These are phyloP conservation scores for Lyophyllum atratum DNA, from an alignment of 768 basidiomycete genomes.

Conservation along the genomic window DNA sequence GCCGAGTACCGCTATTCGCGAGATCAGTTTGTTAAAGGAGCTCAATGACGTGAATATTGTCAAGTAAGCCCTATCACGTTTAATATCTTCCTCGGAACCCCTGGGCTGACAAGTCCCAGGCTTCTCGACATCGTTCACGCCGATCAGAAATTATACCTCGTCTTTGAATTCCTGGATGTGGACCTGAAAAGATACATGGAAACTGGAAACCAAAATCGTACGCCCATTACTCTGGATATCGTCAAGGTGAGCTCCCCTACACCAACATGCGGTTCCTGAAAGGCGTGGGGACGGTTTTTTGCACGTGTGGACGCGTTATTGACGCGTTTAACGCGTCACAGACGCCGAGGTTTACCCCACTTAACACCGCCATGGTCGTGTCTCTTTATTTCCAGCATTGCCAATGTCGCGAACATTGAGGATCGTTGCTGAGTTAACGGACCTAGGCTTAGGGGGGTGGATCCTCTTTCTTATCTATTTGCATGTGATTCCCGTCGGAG, in stretches of 20 bases:
- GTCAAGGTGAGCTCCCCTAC: conserved; percentile 67
- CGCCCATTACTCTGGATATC: conserved; percentile 70
- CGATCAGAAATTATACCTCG: conserved; percentile 96
- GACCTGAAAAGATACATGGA: conserved; percentile 99
- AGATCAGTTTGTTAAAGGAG: conserved; percentile 97
- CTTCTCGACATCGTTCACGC: conserved; percentile 95
- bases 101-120: conserved; percentile 48
- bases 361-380: neutral
- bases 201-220: conserved; percentile 68
- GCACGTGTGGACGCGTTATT: conserved; percentile 19
- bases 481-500: neutral
- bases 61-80: conserved; percentile 49
- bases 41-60: conserved; percentile 96
- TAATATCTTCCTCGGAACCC: neutral
- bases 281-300: neutral
- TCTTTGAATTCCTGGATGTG: conserved; percentile 96
- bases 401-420: neutral
- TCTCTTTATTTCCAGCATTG: neutral
- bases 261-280: neutral
- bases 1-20: conserved; percentile 95
- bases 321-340: conserved; percentile 21
- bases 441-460: neutral
- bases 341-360: neutral
- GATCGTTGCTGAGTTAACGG: neutral
- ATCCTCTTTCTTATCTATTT: neutral